Percentiles rank a stretch among this genome's conserved stretches.
Conservation (phyloP, 345 rosid species). For the Populus ilicifolia region DNA sequence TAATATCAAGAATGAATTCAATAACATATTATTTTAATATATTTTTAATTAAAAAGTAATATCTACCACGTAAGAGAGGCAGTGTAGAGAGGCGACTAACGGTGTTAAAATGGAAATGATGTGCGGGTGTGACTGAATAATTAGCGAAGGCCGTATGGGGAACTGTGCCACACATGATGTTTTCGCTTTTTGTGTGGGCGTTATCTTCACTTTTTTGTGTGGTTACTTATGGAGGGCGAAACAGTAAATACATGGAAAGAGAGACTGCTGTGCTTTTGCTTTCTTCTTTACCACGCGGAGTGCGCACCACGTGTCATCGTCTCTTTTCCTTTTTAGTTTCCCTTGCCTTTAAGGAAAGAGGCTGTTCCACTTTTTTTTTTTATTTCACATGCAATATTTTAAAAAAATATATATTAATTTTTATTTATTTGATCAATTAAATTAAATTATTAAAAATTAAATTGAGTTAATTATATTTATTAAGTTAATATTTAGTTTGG, state of each 20-base stretch:
- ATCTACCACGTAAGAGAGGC: not conserved
- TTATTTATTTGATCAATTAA: too few relatives aligned
- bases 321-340: not conserved
- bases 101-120: constrained; percentile 1
- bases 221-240: not conserved
- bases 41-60: too few relatives aligned
- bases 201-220: not conserved
- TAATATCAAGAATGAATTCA: too few relatives aligned
- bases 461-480: too few relatives aligned
- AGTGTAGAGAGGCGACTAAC: constrained; percentile 12
- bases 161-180: constrained; percentile 48
- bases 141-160: constrained; percentile 34
- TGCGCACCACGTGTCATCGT: constrained; percentile 1
- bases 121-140: not conserved
- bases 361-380: not conserved
- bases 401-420: too few relatives aligned
- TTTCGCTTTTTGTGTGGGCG: constrained; percentile 2
- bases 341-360: not conserved
- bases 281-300: constrained; percentile 1
- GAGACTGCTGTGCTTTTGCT: not conserved
- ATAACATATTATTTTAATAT: too few relatives aligned
- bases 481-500: too few relatives aligned
- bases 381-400: too few relatives aligned
- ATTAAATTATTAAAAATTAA: too few relatives aligned
- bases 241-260: not conserved